These are phyloP conservation scores for Botrytis cinerea DNA, from an alignment of 2,329 filamentous ascomycete genomes.

Conservation along the genomic window DNA sequence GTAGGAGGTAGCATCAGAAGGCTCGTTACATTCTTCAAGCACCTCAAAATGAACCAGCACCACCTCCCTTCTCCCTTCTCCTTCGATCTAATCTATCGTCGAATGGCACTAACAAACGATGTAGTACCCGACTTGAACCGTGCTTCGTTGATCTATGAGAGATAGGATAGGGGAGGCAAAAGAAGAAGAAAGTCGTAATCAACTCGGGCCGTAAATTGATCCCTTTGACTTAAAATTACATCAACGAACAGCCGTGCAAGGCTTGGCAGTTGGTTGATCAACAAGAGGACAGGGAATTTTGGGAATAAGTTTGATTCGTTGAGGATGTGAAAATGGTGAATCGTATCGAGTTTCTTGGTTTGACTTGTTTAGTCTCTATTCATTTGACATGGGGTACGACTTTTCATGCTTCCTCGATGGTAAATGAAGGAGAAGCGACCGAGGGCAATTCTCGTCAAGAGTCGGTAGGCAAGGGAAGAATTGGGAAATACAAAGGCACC, in stretches of 20 bases:
- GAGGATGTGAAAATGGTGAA: neutral
- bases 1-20: neutral
- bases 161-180: conserved; percentile 14
- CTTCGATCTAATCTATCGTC: neutral
- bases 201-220: conserved; percentile 20
- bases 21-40: neutral
- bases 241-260: conserved; percentile 7
- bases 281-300: neutral
- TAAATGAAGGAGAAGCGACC: conserved; percentile 13
- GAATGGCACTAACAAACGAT: neutral
- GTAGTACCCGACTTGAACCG: conserved; percentile 15
- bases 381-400: neutral
- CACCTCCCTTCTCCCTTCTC: neutral
- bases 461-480: no score
- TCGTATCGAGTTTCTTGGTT: conserved; percentile 9
- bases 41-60: neutral
- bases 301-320: neutral
- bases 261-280: conserved; percentile 14
- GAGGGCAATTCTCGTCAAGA: neutral
- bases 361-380: neutral
- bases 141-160: neutral
- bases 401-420: neutral
- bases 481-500: neutral
- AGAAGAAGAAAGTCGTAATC: neutral
- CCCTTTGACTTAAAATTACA: conserved; percentile 2